Evolutionary conservation across 352 stramenopile genomes (phyloP), one percentile per base, ranked within the genome.

Genomic region (Pythium dissotocum): DNA sequence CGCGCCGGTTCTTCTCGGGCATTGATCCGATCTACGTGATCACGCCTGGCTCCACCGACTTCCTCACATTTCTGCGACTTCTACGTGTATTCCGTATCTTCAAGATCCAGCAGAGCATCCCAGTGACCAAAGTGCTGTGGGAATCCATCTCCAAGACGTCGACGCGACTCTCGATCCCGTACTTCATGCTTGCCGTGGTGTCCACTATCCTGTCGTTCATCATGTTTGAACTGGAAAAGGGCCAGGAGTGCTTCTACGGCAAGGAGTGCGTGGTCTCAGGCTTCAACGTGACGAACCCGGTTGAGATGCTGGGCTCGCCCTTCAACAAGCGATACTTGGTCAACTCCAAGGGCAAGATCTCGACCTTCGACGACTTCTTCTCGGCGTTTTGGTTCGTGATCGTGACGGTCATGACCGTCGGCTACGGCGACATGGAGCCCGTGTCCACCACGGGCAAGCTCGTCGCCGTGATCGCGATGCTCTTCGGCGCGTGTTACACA

Each of bases 341-440:
- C 10, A 90, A 89, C 53, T 68, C 77, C 35, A 87, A 89, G 64
- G 84, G 84, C 12, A 73, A 89, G 35, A 75, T 93, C 21, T 89
- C 80, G 53, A 78, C 75, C 32, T 92, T 94, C 49, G 79, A 90
- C 35, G 85, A 94, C 51, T 89, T 94, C 59, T 93, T 94, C 42
- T 90, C 82, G 10, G 84, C 80, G 14, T 88, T 94, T 67, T 94
- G 86, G 86, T 92, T 94, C 61, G 82, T 91, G n/a, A 90, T 92
- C 56, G 85, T 93, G 13, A 94, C 87, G 9, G 52, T 91, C 59
- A 76, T 82, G 21, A 90, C 85, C 10, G 76, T 91, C 32, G 85
- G 85, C 0, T 93, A 93, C 42, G 85, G 85, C 30, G 85, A 93
- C 60, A 91, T 93, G 77, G 82, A 90, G 60, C 80, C 85, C 14